Percentiles rank a stretch among this genome's conserved stretches.
Conservation (phyloP, 805 yeast genomes). For the Blastobotrys mokoenaii region DNA sequence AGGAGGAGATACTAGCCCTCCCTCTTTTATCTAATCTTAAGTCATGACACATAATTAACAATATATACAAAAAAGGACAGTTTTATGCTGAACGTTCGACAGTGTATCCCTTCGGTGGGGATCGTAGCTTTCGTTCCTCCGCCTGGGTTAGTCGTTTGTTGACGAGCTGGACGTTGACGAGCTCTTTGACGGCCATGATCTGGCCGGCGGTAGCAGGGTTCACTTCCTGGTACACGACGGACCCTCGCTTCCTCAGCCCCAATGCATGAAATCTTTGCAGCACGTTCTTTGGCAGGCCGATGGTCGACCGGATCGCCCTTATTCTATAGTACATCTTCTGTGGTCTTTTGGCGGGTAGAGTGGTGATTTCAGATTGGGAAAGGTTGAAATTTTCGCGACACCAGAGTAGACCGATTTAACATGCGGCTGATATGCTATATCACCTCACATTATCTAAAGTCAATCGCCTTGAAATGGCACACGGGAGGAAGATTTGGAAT, state of each 20-base stretch:
- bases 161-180: constrained; percentile 72
- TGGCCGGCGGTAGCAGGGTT: constrained; percentile 80
- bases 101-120: constrained; percentile 26
- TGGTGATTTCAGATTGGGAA: not conserved
- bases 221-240: constrained; percentile 61
- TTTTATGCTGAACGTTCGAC: constrained; percentile 14
- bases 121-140: constrained; percentile 31
- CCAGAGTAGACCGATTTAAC: no score
- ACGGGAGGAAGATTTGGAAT: no score
- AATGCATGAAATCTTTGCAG: constrained; percentile 59
- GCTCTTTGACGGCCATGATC: constrained; percentile 73
- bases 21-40: not conserved
- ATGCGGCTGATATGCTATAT: no score
- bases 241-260: constrained; percentile 70
- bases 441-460: no score
- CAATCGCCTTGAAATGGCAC: no score
- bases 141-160: constrained; percentile 42
- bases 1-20: not conserved
- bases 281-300: constrained; percentile 68
- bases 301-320: constrained; percentile 71
- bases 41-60: not conserved
- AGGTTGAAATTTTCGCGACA: not conserved
- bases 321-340: constrained; percentile 44
- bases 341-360: not conserved
- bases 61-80: not conserved